phyloP scores from a whole-genome alignment of 495 filamentous ascomycete genomes.

The Mytilinidion resinicola region DNA sequence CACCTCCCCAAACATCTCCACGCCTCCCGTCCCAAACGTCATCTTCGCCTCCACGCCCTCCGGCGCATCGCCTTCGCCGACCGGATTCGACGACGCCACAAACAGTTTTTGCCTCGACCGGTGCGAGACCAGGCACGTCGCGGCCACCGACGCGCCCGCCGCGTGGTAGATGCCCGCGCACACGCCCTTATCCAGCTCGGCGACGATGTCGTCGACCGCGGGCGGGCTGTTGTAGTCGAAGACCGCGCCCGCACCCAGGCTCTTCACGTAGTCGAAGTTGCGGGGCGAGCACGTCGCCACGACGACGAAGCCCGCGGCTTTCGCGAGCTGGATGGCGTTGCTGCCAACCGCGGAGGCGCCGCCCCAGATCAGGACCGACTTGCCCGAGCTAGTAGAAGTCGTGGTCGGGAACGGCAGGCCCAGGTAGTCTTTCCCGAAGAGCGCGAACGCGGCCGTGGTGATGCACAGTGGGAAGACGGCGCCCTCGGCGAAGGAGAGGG shows the following conservation, averaged over 20 bases:
- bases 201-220: no score
- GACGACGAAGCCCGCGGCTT: slow-evolving; percentile 37
- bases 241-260: slow-evolving; percentile 43
- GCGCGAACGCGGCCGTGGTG: slow-evolving; percentile 42
- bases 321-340: slow-evolving; percentile 51
- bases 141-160: no score
- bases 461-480: slow-evolving; percentile 44
- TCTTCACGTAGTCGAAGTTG: slow-evolving; percentile 47
- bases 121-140: no score
- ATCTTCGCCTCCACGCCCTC: no score
- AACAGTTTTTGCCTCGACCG: no score
- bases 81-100: no score
- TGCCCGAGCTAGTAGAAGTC: slow-evolving; percentile 4
- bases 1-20: no score
- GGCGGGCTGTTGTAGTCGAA: slow-evolving; percentile 47
- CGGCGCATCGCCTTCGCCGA: no score
- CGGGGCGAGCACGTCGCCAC: slow-evolving; percentile 49
- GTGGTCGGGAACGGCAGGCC: slow-evolving; percentile 25
- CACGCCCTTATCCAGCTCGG: no score
- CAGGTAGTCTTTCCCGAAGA: slow-evolving; percentile 37
- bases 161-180: no score
- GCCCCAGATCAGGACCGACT: slow-evolving; percentile 49
- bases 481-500: slow-evolving; percentile 46
- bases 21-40: no score
- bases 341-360: slow-evolving; percentile 42